Percentiles rank a stretch among this genome's conserved stretches.
Evolutionary conservation across 371 early-diverging fungal genomes (phyloP).

Genomic region (Zychaea mexicana): DNA sequence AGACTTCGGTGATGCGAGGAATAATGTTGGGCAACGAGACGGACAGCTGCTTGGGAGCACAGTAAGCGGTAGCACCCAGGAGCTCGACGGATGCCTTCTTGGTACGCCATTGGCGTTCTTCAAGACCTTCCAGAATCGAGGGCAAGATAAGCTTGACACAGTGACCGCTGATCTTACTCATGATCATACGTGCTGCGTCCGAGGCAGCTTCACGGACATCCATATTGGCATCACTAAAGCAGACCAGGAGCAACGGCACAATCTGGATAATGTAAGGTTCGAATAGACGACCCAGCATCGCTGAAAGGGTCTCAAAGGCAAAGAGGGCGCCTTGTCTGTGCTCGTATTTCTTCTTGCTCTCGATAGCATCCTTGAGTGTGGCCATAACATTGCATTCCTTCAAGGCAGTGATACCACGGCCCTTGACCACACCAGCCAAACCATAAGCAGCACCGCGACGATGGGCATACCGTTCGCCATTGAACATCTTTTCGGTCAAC

Average conservation of each 20-base stretch:
- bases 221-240: constrained; percentile 84
- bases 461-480: constrained; percentile 80
- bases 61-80: constrained; percentile 94
- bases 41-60: constrained; percentile 95
- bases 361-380: constrained; percentile 81
- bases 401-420: constrained; percentile 85
- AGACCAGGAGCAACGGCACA: constrained; percentile 82
- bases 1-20: constrained; percentile 87
- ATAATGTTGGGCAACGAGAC: constrained; percentile 90
- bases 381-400: constrained; percentile 86
- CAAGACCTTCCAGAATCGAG: constrained; percentile 82
- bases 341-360: constrained; percentile 73
- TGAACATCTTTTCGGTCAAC: constrained; percentile 73
- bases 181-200: constrained; percentile 92
- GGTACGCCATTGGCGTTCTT: constrained; percentile 93
- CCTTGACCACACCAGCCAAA: constrained; percentile 94
- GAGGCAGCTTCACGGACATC: constrained; percentile 93
- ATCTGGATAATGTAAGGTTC: constrained; percentile 98
- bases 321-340: constrained; percentile 93
- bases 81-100: constrained; percentile 95
- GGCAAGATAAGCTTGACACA: constrained; percentile 96
- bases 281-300: constrained; percentile 87
- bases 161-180: constrained; percentile 95
- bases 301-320: constrained; percentile 89
- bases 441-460: constrained; percentile 97